Evolutionary conservation across 108 stramenopile species (phyloP), one percentile per base, ranked within the genome.

Genomic region (Cyclostephanos tholiformis): DNA sequence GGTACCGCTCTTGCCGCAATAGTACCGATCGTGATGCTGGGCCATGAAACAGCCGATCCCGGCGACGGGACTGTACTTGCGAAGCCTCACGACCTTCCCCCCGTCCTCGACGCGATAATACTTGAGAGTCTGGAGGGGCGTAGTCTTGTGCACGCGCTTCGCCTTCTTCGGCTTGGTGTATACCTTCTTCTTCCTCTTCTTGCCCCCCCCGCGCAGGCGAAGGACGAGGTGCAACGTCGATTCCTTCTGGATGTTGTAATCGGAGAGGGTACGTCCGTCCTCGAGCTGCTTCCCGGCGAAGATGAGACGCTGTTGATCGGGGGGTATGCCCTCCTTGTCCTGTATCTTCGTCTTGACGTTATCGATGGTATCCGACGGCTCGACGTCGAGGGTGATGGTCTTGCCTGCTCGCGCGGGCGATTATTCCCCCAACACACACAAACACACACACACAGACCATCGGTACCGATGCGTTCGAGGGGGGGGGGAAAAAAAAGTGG

Each of bases 91-190:
- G 68, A 99, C 97, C 93, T 99, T 99, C 43, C 97, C 97, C 63
- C 90, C 92, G 49, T 95, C 91, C 69, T 99, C 98, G 29, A 99
- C 98, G 41, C 96, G 86, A 92, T 99, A 99, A 87, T 97, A 99
- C 92, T 99, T 98, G 81, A 99, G 95, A 38, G 94, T 86, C 83
- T 97, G 97, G 59, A 99, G 88, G 67, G 98, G 95, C 70, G 91
- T 95, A 67, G 90, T 84, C 91, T 98, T 98, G 88, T 91, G 77
- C 59, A 88, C 87, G 59, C 92, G 87, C 95, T 98, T 97, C 57
- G 85, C 85, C 97, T 99, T 99, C 97, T 99, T 99, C 79, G 99
- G 99, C 91, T 97, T 97, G 91, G 97, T 97, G 94, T 94, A 99
- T 52, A 91, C 91, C 93, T 97, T 97, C 87, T 97, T 97, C 87